These are phyloP conservation scores for Salinomyces thailandicus DNA, from an alignment of 2,329 filamentous ascomycete species.

Conservation along the genomic window DNA sequence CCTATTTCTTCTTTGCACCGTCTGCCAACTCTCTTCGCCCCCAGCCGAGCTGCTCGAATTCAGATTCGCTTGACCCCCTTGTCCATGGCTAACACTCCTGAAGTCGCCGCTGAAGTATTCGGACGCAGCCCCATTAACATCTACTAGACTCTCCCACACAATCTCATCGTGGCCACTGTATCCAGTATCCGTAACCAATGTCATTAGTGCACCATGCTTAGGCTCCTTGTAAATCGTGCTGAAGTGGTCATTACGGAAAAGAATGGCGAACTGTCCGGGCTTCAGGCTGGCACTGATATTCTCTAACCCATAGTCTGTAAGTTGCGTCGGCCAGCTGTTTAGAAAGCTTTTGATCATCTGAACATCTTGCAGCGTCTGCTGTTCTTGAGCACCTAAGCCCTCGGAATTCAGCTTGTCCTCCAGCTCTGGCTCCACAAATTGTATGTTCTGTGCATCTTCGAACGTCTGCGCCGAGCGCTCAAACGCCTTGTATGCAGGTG, in stretches of 20 bases:
- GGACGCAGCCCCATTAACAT: conserved; percentile 71
- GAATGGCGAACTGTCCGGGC: conserved; percentile 73
- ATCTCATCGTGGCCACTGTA: conserved; percentile 82
- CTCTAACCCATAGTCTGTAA: conserved; percentile 71
- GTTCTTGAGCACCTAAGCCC: conserved; percentile 61
- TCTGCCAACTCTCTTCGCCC: conserved; percentile 44
- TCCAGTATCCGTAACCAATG: conserved; percentile 84
- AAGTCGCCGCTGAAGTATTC: conserved; percentile 90
- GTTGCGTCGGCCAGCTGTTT: conserved; percentile 68
- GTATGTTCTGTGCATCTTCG: conserved; percentile 80
- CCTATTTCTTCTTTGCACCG: conserved; percentile 36
- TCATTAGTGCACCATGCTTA: conserved; percentile 61
- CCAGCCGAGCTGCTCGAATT: conserved; percentile 15
- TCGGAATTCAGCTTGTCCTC: conserved; percentile 61
- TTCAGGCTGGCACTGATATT: conserved; percentile 59
- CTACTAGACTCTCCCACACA: conserved; percentile 88
- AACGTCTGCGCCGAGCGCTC: conserved; percentile 69
- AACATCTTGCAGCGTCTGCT: conserved; percentile 72
- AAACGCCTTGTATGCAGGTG: conserved; percentile 59
- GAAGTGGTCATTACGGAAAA: conserved; percentile 97
- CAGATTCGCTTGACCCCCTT: conserved; percentile 9
- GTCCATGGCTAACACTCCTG: conserved; percentile 59
- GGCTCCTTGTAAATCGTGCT: conserved; percentile 88
- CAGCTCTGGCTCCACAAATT: conserved; percentile 81
- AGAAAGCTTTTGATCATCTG: conserved; percentile 75